Base-by-base conservation (phyloP, 108 stramenopile species). In the Aurantiochytrium sp. region DNA sequence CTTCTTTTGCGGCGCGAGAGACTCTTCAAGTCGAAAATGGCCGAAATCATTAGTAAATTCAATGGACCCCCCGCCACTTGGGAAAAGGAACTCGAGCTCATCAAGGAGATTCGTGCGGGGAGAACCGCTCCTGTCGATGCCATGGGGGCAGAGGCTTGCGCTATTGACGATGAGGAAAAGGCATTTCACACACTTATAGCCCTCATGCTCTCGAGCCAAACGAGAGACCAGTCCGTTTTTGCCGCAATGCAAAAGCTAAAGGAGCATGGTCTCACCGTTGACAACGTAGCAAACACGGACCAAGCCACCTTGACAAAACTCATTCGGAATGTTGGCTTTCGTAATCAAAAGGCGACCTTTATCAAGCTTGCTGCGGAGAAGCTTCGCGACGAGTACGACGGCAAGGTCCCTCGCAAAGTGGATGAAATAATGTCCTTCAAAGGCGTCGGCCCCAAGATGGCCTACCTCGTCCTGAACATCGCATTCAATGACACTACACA, bases 381-480 rank as follows among this genome's bases (percentile, higher is more conserved):
- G 43, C 88, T 96, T 28, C 60, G 92, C 16, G 72, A 89, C 2
- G 64, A 96, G 60, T 96, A 96, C 89, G 89, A 92, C 89, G 94
- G 93, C 21, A 96, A 96, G 73, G 96, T 97, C 71, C 97, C 97
- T 35, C 89, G 90, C 47, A 94, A 94, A 5, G 94, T 96, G 21
- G 91, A 92, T 18, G 93, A 94, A 55, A 92, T 97, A 89, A 95
- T 96, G 90, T 44, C 59, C 5, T 89, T 97, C 5, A 94, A 95
- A 5, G 97, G 97, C 23, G 94, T 97, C 16, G 97, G 97, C 29
- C 97, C 97, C 14, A 97, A 97, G 92, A 96, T 96, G 97, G 96
- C 96, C 0, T 96, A 92, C 45, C 95, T 97, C 90, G 93, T 96
- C 28, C 96, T 96, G 90, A 92, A 91, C 83, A 91, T 96, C 6